Evolutionary conservation across 108 stramenopile genomes (phyloP).

Genomic region (Cyclotella atomus): DNA sequence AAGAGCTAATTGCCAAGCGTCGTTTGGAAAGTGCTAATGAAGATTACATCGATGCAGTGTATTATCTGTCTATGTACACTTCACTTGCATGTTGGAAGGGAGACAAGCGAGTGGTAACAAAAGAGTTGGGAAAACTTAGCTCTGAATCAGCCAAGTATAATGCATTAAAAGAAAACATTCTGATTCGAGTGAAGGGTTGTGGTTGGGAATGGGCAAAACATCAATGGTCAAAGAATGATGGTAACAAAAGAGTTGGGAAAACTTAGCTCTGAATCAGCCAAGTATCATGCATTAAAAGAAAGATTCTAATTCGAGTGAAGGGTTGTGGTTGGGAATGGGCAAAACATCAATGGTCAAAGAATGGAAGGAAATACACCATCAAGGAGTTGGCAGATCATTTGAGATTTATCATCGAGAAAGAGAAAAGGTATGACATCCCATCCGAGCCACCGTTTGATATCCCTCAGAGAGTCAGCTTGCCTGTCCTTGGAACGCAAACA

Average conservation of each 20-base stretch:
- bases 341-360: slow-evolving; percentile 4
- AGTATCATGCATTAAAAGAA: slow-evolving; percentile 25
- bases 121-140: slow-evolving; percentile 19
- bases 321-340: slow-evolving; percentile 24
- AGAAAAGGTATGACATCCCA: neutral
- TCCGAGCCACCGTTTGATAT: slow-evolving; percentile 6
- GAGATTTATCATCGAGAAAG: neutral
- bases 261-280: slow-evolving; percentile 5
- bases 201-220: slow-evolving; percentile 23
- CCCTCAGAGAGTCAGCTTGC: neutral
- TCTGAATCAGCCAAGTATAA: slow-evolving; percentile 1
- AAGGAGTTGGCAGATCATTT: neutral
- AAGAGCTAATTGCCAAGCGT: neutral
- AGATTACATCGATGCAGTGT: slow-evolving; percentile 14
- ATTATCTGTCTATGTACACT: slow-evolving; percentile 21
- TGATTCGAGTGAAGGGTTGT: slow-evolving; percentile 22
- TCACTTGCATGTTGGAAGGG: slow-evolving; percentile 20
- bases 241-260: slow-evolving; percentile 22
- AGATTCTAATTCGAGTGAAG: slow-evolving; percentile 25
- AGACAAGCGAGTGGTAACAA: neutral
- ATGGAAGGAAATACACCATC: neutral
- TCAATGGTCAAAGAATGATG: slow-evolving; percentile 1
- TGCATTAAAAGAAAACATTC: slow-evolving; percentile 32
- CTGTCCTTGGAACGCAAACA: slow-evolving; percentile 15
- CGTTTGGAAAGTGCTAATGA: slow-evolving; percentile 4